phyloP scores from a whole-genome alignment of 2,329 filamentous ascomycete genomes.

The Reticulascus tulasneorum region DNA sequence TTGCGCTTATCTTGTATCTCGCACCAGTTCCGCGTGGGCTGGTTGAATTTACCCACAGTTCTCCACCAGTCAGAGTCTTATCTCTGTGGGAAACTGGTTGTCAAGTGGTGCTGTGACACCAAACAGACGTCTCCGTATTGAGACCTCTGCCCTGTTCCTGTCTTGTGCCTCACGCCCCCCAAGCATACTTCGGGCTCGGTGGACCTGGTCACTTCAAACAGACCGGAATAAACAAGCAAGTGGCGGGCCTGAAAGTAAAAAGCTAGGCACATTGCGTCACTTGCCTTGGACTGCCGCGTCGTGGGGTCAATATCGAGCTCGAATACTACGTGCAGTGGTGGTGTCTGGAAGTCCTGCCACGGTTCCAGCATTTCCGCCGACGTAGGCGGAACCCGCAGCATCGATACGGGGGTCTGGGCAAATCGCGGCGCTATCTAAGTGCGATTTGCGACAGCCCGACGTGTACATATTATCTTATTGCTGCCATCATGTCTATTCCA shows the following conservation, averaged over 20 bases:
- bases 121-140: neutral
- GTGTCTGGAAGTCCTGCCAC: no score
- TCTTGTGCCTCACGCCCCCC: neutral
- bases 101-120: conserved; percentile 1
- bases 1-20: conserved; percentile 8
- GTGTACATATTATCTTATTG: no score
- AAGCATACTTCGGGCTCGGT: neutral
- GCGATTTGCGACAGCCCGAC: no score
- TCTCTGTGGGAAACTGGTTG: conserved; percentile 3
- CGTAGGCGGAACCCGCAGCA: no score
- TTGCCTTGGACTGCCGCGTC: conserved; percentile 8
- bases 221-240: no score
- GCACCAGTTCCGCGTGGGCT: no score
- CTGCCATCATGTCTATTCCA: conserved; percentile 51
- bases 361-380: no score
- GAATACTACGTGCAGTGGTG: no score
- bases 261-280: conserved; percentile 13
- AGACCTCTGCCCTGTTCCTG: neutral
- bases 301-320: no score
- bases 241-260: conserved; percentile 7
- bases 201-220: no score
- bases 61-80: conserved; percentile 4
- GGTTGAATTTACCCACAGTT: neutral
- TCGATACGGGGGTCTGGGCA: no score
- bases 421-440: no score